A percentile compares a stretch with the other conserved stretches of the same genome.
Conservation (phyloP, 2,329 filamentous ascomycete species). For the Byssothecium circinans region DNA sequence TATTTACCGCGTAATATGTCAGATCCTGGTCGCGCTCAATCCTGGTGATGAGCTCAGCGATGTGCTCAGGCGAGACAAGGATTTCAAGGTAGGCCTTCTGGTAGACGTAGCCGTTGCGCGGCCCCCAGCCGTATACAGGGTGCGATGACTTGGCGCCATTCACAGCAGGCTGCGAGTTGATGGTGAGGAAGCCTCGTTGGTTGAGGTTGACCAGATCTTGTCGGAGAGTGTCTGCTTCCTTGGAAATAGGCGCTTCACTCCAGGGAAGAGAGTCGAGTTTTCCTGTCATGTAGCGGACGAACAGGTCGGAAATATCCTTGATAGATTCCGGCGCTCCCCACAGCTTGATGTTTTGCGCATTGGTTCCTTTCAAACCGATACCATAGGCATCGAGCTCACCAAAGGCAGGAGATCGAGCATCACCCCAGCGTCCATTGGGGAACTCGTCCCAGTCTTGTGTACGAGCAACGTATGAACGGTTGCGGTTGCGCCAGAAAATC, state of each 20-base stretch:
- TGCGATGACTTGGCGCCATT: conserved; percentile 87
- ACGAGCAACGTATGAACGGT: conserved; percentile 91
- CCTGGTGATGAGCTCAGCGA: conserved; percentile 73
- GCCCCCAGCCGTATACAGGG: conserved; percentile 89
- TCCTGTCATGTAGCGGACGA: conserved; percentile 81
- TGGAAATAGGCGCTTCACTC: conserved; percentile 86
- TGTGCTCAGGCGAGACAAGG: conserved; percentile 77
- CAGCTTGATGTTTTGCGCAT: conserved; percentile 91
- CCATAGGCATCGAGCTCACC: conserved; percentile 94
- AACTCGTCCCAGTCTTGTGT: conserved; percentile 99
- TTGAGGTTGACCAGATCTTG: conserved; percentile 80
- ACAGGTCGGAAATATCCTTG: conserved; percentile 78
- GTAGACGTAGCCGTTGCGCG: conserved; percentile 93
- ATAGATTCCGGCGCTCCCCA: conserved; percentile 86
- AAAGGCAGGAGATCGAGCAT: conserved; percentile 93
- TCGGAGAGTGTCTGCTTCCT: conserved; percentile 78
- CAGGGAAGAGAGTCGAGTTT: conserved; percentile 83
- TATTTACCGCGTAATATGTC: conserved; percentile 93
- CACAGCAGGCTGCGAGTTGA: conserved; percentile 96
- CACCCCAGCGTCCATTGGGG: conserved; percentile 97
- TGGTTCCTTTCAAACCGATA: conserved; percentile 89
- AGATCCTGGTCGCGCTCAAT: conserved; percentile 78
- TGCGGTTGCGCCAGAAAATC: conserved; percentile 98
- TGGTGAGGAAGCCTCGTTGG: conserved; percentile 81
- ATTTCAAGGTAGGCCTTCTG: conserved; percentile 97